Conservation (phyloP, 2,329 filamentous ascomycete genomes). For the Pseudocercospora vitis region DNA sequence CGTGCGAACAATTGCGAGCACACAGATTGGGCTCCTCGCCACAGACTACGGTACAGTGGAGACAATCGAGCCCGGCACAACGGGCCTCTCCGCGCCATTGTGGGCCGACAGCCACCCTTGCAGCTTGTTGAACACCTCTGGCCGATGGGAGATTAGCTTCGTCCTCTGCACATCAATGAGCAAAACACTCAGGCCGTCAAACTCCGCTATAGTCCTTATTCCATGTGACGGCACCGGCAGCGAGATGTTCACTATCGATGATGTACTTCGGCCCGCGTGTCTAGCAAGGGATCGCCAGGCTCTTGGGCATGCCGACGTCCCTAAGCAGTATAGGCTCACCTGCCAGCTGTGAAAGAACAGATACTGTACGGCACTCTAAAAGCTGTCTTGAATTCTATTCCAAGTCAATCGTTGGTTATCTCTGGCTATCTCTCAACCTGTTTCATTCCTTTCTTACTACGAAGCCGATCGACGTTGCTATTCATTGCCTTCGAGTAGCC, state of each 20-base stretch:
- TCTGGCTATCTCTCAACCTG: not conserved
- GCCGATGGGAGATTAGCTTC: not conserved
- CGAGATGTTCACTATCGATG: not conserved
- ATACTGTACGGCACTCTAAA: not conserved
- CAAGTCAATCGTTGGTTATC: slow-evolving; percentile 40
- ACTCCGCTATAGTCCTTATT: not conserved
- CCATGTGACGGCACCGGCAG: not conserved
- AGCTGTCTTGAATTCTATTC: slow-evolving; percentile 2
- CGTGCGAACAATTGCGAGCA: not conserved
- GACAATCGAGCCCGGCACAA: not conserved
- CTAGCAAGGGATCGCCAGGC: not conserved
- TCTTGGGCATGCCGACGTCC: not conserved
- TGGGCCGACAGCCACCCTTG: not conserved
- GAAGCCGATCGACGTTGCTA: not conserved
- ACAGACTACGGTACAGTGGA: not conserved
- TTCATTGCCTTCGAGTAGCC: not conserved
- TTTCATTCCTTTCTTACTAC: not conserved
- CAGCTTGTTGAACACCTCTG: not conserved
- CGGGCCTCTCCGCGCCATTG: not conserved
- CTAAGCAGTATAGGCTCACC: not conserved
- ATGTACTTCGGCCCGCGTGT: not conserved
- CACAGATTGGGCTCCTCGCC: not conserved
- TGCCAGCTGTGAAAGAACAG: too few species aligned
- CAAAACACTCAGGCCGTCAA: too few species aligned
- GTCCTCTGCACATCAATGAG: too few species aligned